Base-by-base conservation (phyloP, 495 filamentous ascomycete genomes). In the Aspergillus carlsbadensis region DNA sequence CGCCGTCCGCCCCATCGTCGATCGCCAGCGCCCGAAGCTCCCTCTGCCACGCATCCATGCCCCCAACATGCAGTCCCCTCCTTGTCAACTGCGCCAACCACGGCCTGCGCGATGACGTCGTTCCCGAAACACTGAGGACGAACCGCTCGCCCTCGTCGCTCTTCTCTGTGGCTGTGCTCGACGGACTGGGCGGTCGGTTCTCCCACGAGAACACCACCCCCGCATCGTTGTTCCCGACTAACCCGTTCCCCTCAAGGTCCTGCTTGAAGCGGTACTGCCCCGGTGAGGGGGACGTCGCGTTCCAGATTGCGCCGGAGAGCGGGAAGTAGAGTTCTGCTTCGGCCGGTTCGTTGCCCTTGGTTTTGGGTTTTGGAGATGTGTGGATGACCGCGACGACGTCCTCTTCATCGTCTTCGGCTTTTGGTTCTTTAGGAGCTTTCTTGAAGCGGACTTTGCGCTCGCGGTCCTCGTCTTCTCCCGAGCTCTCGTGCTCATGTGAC, bases 81-180 rank as follows among this genome's bases (percentile, higher is more conserved):
- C 34, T 52, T 5, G 56, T 57, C 43, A 66, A 40, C 40, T 54
- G 52, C 20, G 64, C 64, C 52, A 66, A 35, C 58, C 55, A 57
- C 45, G 58, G 42, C 26, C 49, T 46, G 8, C 55, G 35, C 35
- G 52, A 42, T 21, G 34, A 39, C 13, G 47, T 26, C 17, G 18
- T 31, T 26, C 46, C 55, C 10, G 51, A 53, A 35, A 64, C 47
- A 4, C 46, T 34, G 10, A 64, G 46, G 11, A 56, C 52, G 42
- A 64, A 64, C 35, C 45, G 46, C 11, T 58, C 60, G n/a, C 22
- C 51, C 2, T 58, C 53, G 11, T 43, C 54, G 13, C 44, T 45
- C 8, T 36, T 10, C 43, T 42, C 37, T 8, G 20, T 26, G 11
- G 24, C 43, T 13, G 40, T 21, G 6, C 36, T 41, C 3, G 46